A percentile compares a stretch with the other conserved stretches of the same genome.
Evolutionary conservation across 768 basidiomycete species (phyloP).

Genomic region (Tylopilus sp.): DNA sequence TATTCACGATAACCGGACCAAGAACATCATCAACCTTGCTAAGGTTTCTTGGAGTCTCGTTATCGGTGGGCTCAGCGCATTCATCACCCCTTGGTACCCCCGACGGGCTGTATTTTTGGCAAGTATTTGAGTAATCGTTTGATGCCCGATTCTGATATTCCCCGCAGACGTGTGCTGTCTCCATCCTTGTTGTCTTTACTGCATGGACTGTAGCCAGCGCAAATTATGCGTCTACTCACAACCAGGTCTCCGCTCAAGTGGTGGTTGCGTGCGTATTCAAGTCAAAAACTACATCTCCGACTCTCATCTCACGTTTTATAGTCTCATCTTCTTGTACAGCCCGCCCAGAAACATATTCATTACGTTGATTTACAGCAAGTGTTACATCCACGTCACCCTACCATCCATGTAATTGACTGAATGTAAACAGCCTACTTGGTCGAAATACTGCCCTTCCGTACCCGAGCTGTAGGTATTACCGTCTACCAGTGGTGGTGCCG

Average conservation of each 20-base stretch:
- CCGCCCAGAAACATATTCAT: neutral
- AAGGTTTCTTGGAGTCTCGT: slow-evolving; percentile 5
- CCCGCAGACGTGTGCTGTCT: slow-evolving; percentile 7
- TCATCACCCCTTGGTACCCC: slow-evolving; percentile 1
- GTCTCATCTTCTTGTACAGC: slow-evolving; percentile 9
- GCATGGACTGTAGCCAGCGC: slow-evolving; percentile 17
- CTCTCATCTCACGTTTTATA: neutral
- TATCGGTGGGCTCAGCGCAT: neutral
- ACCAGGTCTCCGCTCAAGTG: neutral
- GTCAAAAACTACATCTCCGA: neutral
- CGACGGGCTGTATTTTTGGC: slow-evolving; percentile 11
- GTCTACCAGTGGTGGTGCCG: neutral
- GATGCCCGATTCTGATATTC: neutral
- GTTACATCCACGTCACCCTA: neutral
- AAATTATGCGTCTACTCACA: slow-evolving; percentile 8
- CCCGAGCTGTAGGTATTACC: neutral
- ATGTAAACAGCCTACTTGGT: neutral
- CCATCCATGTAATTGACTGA: neutral
- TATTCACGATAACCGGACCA: slow-evolving; percentile 1
- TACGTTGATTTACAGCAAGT: slow-evolving; percentile 5
- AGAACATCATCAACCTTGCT: neutral
- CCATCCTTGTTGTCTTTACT: slow-evolving; percentile 12
- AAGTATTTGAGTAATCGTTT: neutral
- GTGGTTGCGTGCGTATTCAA: slow-evolving; percentile 9
- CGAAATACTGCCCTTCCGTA: too few relatives aligned